phyloP scores from a whole-genome alignment of 164 flowering plant species.

The Stephania yunnanensis region DNA sequence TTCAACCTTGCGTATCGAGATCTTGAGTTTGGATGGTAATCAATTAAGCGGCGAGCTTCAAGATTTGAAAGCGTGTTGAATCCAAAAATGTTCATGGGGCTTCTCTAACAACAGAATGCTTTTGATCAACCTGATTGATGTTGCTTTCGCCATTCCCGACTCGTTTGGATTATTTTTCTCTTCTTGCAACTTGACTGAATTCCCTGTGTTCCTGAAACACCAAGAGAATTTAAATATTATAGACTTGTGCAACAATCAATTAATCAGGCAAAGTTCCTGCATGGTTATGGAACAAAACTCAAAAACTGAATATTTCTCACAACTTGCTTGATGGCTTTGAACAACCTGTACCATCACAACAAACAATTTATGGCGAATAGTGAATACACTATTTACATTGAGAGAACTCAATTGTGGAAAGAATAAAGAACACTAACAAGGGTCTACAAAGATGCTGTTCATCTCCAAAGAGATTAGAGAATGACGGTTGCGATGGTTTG shows the following conservation, averaged over 20 bases:
- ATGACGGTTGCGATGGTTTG: too few species aligned
- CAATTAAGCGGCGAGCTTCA: neutral
- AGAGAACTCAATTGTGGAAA: too few species aligned
- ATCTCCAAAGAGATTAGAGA: too few species aligned
- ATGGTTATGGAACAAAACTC: neutral
- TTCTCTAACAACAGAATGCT: neutral
- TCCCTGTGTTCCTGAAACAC: neutral
- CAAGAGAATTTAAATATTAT: neutral
- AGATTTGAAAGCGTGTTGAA: neutral
- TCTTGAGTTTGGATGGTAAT: neutral
- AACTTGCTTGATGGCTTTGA: too few species aligned
- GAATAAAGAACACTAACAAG: too few species aligned
- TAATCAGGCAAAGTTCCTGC: neutral
- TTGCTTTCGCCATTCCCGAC: neutral
- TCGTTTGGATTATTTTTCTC: neutral
- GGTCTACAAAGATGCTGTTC: too few species aligned
- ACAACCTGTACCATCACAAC: neutral
- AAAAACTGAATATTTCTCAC: conserved; percentile 18
- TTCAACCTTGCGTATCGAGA: neutral
- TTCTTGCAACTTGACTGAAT: neutral
- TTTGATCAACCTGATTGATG: neutral
- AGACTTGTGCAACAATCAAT: neutral
- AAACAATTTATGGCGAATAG: too few species aligned
- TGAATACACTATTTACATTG: too few species aligned
- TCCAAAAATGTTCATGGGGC: neutral